Base-by-base conservation (phyloP, 305 asterid genomes). In the Solanum hybrid region DNA sequence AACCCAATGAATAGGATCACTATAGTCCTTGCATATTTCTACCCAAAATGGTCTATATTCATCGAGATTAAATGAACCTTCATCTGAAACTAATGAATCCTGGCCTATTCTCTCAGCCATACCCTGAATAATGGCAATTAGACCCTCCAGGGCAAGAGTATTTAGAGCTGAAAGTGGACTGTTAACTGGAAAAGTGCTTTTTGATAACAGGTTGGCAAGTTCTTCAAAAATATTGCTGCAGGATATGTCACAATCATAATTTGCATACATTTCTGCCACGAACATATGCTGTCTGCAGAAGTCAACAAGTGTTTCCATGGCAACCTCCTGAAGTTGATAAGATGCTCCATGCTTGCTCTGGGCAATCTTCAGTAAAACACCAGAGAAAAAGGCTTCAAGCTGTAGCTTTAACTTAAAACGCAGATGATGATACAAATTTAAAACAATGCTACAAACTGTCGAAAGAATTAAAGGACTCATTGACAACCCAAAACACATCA, bases 291-390 rank as follows among this genome's bases (percentile, higher is more conserved):
- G 99, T 94, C 99, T 95, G 93, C 99, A 97, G 91, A 97, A 93
- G 92, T 97, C 99, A 89, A 96, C 96, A 91, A 97, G 95, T 89
- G 98, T 96, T 91, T 97, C 99, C 98, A 97, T 94, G 83, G 99
- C 98, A 94, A 96, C 99, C 93, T 97, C 99, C 92, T 96, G 98
- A 93, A 91, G 98, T 90, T 96, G 99, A 94, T 95, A 97, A 61
- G 99, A 97, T 91, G 97, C 95, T 79, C 98, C 98, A 91, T 95
- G 93, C 92, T 95, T 94, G 91, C 97, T 95, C 92, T 95, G 97
- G 22, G 98, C 95, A 89, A 96, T 89, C 95, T 94, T 97, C 95
- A 97, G 91, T 90, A 97, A 87, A 88, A 97, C 99, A 87, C 95
- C 92, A 79, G 98, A 94, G 90, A 97, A 90, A 89, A 97, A 97